These are phyloP conservation scores for Cornus controversa DNA, from an alignment of 148 eudicot genomes.

Conservation along the genomic window DNA sequence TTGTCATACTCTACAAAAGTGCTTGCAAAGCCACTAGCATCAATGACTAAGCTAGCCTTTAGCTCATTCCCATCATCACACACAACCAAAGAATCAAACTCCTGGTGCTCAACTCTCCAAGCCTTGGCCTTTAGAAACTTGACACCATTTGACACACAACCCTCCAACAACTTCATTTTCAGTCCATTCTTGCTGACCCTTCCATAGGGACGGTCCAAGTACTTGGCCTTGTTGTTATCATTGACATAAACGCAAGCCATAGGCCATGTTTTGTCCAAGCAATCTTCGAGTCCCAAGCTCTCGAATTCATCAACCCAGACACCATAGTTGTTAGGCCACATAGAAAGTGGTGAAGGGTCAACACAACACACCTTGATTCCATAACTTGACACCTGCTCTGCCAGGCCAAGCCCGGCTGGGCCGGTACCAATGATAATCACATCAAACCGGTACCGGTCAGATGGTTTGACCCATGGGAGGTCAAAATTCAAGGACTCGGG, in stretches of 20 bases:
- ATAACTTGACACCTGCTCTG: constrained; percentile 28
- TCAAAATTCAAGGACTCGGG: constrained; percentile 27
- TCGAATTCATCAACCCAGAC: constrained; percentile 59
- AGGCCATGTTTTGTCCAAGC: constrained; percentile 50
- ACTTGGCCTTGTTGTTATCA: constrained; percentile 39
- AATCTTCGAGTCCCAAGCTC: constrained; percentile 34
- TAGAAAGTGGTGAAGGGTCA: constrained; percentile 48
- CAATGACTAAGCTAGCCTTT: constrained; percentile 40
- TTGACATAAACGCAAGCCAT: constrained; percentile 37
- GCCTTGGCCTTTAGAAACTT: constrained; percentile 37
- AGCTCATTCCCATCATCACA: constrained; percentile 48
- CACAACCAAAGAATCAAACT: constrained; percentile 40
- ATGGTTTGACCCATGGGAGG: constrained; percentile 33
- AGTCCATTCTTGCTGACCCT: constrained; percentile 32
- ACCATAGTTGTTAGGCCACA: constrained; percentile 56
- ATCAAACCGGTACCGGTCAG: constrained; percentile 28
- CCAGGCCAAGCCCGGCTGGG: constrained; percentile 51
- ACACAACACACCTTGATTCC: constrained; percentile 46
- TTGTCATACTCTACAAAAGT: constrained; percentile 39
- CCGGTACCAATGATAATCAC: constrained; percentile 52
- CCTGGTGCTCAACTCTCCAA: constrained; percentile 39
- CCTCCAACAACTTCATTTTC: constrained; percentile 34
- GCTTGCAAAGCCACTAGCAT: constrained; percentile 53
- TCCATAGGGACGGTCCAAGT: constrained; percentile 44
- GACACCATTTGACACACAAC: constrained; percentile 35